phyloP scores from a whole-genome alignment of 306 rosid species.

The Carpinus fangiana region DNA sequence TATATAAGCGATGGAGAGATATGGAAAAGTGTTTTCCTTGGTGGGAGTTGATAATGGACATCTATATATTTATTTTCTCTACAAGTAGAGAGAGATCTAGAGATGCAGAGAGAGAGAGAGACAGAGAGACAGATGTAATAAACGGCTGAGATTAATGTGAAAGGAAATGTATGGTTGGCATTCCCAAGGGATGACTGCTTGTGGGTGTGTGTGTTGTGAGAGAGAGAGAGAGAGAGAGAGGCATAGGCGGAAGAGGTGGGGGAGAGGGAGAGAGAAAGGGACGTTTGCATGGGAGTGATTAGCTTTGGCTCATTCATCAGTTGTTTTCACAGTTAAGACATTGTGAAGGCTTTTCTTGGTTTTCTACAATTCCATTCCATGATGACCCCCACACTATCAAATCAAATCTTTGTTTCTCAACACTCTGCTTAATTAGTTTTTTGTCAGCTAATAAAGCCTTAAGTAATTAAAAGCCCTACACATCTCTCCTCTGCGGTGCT shows the following conservation, averaged over 20 bases:
- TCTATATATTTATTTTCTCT: neutral
- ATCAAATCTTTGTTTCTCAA: constrained; percentile 41
- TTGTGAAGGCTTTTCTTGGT: constrained; percentile 52
- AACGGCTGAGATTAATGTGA: neutral
- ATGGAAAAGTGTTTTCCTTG: constrained; percentile 4
- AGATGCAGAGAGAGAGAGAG: neutral
- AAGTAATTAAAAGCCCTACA: no score
- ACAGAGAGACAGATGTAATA: neutral
- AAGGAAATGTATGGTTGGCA: constrained; percentile 51
- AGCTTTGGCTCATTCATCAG: constrained; percentile 76
- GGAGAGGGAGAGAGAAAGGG: constrained; percentile 72
- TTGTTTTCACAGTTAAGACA: constrained; percentile 72
- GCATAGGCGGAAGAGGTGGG: constrained; percentile 64
- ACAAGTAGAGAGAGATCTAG: no score
- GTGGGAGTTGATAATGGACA: neutral
- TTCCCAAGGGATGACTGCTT: constrained; percentile 45
- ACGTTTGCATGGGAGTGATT: constrained; percentile 94
- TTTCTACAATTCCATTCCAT: constrained; percentile 72
- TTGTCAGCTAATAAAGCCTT: neutral
- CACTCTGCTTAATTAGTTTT: neutral
- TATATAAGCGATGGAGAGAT: constrained; percentile 9
- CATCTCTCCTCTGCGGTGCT: constrained; percentile 5
- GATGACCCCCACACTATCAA: constrained; percentile 20
- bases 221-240: constrained; percentile 9
- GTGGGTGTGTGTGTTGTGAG: neutral